phyloP scores from a whole-genome alignment of 352 stramenopile genomes.

The Pythium phragmitis region DNA sequence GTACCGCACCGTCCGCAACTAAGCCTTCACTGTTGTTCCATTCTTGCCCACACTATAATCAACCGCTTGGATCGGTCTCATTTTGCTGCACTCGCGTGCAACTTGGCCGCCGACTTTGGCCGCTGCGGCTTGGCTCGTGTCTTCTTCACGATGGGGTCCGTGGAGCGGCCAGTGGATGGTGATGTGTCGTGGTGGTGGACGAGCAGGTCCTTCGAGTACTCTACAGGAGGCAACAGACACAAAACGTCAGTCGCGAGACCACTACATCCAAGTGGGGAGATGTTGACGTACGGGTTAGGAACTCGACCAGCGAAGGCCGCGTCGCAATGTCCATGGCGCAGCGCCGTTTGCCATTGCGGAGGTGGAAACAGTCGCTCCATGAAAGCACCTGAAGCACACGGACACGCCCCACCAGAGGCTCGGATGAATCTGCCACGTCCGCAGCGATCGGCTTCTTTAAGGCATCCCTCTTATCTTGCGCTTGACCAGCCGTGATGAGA shows the following conservation, averaged over 20 bases:
- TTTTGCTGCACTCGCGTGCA: not conserved
- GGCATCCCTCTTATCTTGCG: slow-evolving; percentile 13
- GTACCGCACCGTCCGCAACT: slow-evolving; percentile 22
- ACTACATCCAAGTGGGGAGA: slow-evolving; percentile 1
- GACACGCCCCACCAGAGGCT: not conserved
- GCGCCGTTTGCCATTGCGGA: slow-evolving; percentile 43
- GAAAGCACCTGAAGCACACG: slow-evolving; percentile 8
- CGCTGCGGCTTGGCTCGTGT: slow-evolving; percentile 4
- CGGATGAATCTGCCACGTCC: not conserved
- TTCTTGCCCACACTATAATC: not conserved
- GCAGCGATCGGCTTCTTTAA: not conserved
- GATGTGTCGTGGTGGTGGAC: not conserved
- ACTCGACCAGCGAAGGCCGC: slow-evolving; percentile 35
- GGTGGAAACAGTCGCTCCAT: slow-evolving; percentile 38
- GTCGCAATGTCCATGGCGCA: slow-evolving; percentile 50
- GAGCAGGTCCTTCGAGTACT: slow-evolving; percentile 6
- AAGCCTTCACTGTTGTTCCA: not conserved
- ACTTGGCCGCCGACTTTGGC: slow-evolving; percentile 12
- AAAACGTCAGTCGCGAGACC: not conserved
- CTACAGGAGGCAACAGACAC: slow-evolving; percentile 6
- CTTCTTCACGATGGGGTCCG: not conserved
- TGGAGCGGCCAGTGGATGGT: not conserved
- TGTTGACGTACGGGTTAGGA: slow-evolving; percentile 27
- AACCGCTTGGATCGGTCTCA: not conserved
- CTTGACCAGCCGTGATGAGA: slow-evolving; percentile 36